phyloP scores from a whole-genome alignment of 2,329 filamentous ascomycete species.

The Stagonosporopsis tanaceti region DNA sequence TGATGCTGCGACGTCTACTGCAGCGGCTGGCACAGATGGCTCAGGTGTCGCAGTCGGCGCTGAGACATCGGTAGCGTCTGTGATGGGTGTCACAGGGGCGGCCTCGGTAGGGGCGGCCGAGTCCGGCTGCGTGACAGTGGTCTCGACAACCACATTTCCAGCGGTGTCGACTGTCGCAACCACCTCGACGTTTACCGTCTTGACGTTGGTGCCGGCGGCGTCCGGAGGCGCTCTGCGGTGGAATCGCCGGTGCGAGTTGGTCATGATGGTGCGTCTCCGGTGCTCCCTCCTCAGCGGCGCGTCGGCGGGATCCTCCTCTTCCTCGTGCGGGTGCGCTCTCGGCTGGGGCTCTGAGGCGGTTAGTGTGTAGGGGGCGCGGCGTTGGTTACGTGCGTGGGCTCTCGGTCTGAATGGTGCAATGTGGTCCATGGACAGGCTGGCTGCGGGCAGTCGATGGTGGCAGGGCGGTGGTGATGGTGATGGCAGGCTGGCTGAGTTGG shows the following conservation, averaged over 20 bases:
- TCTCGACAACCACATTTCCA: slow-evolving; percentile 37
- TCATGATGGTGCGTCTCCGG: slow-evolving; percentile 38
- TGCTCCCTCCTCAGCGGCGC: slow-evolving; percentile 31
- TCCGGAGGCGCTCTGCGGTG: slow-evolving; percentile 41
- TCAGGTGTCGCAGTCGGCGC: not conserved
- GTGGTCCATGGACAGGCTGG: slow-evolving; percentile 42
- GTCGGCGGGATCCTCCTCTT: slow-evolving; percentile 25
- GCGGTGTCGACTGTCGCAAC: slow-evolving; percentile 40
- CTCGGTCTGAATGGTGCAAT: slow-evolving; percentile 36
- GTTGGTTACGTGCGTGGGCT: slow-evolving; percentile 36
- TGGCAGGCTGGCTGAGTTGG: slow-evolving; percentile 29
- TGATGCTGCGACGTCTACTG: slow-evolving; percentile 12
- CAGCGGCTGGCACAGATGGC: slow-evolving; percentile 7
- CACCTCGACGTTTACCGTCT: slow-evolving; percentile 44
- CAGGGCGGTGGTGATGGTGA: slow-evolving; percentile 36
- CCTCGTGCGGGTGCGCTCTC: slow-evolving; percentile 7
- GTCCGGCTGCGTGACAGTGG: slow-evolving; percentile 32
- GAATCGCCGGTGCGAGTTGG: slow-evolving; percentile 42
- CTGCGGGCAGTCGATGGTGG: slow-evolving; percentile 29
- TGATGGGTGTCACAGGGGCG: slow-evolving; percentile 1
- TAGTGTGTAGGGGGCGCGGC: slow-evolving; percentile 23
- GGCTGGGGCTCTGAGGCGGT: slow-evolving; percentile 2
- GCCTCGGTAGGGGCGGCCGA: slow-evolving; percentile 9
- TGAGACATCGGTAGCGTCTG: not conserved
- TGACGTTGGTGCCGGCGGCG: slow-evolving; percentile 19